Evolutionary conservation across 257 asterid genomes (phyloP).

Genomic region (Plectranthus barbatus): DNA sequence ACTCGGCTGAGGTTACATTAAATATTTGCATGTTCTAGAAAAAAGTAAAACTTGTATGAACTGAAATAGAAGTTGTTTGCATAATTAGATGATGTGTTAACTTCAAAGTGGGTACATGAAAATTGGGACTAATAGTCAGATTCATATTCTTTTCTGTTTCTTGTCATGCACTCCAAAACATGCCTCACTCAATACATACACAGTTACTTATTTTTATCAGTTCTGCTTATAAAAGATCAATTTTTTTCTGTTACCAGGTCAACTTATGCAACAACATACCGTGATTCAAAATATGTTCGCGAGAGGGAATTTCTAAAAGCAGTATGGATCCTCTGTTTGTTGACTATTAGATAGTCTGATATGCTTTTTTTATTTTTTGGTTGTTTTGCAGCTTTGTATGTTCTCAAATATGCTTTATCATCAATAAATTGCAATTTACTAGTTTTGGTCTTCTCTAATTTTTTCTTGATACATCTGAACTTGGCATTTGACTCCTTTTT

Average conservation of each 20-base stretch:
- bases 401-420: neutral
- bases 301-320: slow-evolving; percentile 91
- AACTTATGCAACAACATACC: slow-evolving; percentile 86
- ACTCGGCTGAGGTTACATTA: neutral
- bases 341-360: neutral
- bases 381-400: no score
- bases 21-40: slow-evolving; percentile 1
- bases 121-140: neutral
- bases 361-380: no score
- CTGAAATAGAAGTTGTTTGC: neutral
- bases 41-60: neutral
- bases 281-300: slow-evolving; percentile 85
- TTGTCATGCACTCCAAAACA: neutral
- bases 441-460: neutral
- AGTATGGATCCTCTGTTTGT: slow-evolving; percentile 31
- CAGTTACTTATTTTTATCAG: neutral
- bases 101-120: neutral
- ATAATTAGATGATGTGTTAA: neutral
- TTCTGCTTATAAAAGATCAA: neutral
- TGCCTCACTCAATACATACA: neutral
- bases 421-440: slow-evolving; percentile 1
- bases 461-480: neutral
- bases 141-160: neutral
- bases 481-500: neutral
- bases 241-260: slow-evolving; percentile 48